Conservation (phyloP, 176 grass and related monocot genomes). For the Rhipidocladum racemiflorum region DNA sequence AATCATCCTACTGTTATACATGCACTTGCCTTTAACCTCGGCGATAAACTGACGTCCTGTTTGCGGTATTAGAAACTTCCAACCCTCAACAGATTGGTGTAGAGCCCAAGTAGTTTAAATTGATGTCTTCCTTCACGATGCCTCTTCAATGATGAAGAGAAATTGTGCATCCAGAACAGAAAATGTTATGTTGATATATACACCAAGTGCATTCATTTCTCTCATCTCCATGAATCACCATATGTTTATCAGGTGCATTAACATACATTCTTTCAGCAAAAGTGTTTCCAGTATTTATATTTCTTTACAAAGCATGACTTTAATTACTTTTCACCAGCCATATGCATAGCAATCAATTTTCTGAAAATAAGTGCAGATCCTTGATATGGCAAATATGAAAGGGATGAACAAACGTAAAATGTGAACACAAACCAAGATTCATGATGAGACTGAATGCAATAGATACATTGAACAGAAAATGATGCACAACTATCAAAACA, state of each 20-base stretch:
- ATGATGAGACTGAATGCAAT: neutral
- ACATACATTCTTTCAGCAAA: constrained; percentile 11
- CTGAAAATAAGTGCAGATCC: neutral
- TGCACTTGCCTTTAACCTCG: too few species aligned
- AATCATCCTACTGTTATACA: too few species aligned
- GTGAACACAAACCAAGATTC: neutral
- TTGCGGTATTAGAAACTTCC: too few species aligned
- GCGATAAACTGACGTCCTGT: too few species aligned
- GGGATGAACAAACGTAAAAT: neutral
- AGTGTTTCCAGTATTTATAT: neutral
- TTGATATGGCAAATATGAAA: neutral
- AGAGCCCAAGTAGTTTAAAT: too few species aligned
- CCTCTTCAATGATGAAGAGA: constrained; percentile 34
- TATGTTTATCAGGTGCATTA: constrained; percentile 7
- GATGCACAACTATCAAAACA: neutral
- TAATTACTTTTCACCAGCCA: neutral
- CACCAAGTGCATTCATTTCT: neutral
- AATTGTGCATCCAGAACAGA: constrained; percentile 35
- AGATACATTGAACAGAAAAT: neutral
- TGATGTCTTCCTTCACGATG: too few species aligned
- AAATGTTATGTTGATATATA: neutral
- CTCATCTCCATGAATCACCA: neutral
- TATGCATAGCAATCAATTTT: neutral
- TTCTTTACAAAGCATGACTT: constrained; percentile 12
- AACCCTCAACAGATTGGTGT: too few species aligned